A percentile compares a stretch with the other conserved stretches of the same genome.
These are phyloP conservation scores for Ampelocalamus luodianensis DNA, from an alignment of 176 grass and related monocot genomes.

Conservation along the genomic window DNA sequence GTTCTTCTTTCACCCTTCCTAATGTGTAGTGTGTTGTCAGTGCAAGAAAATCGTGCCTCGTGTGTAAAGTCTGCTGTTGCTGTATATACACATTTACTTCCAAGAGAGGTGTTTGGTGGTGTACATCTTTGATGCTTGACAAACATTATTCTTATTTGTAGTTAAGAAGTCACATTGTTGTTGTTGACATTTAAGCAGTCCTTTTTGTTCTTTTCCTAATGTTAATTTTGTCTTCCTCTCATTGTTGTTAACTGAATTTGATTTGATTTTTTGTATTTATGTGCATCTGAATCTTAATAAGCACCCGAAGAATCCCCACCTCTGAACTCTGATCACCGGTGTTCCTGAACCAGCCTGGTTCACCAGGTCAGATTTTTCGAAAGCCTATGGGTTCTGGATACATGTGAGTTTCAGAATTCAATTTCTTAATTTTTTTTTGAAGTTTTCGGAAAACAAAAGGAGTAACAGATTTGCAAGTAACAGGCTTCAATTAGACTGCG, in stretches of 20 bases:
- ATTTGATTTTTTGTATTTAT: neutral
- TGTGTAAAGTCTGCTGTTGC: slow-evolving; percentile 61
- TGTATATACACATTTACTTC: slow-evolving; percentile 65
- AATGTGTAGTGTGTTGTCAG: slow-evolving; percentile 45
- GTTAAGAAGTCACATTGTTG: slow-evolving; percentile 63
- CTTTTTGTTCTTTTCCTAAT: slow-evolving; percentile 34
- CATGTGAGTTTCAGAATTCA: no score
- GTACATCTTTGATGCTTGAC: slow-evolving; percentile 66
- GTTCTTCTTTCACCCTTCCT: slow-evolving; percentile 25
- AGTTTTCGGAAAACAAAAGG: neutral
- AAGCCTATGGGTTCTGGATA: neutral
- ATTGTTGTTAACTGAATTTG: neutral
- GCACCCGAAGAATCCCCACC: neutral
- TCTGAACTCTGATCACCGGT: neutral
- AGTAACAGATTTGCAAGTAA: neutral
- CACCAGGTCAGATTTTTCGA: neutral
- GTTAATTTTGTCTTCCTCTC: neutral
- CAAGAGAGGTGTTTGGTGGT: slow-evolving; percentile 62
- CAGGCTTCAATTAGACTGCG: neutral
- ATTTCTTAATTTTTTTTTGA: neutral
- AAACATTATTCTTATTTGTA: slow-evolving; percentile 66
- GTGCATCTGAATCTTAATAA: neutral
- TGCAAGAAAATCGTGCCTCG: slow-evolving; percentile 51
- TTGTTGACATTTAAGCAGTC: slow-evolving; percentile 50
- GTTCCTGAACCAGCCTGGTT: neutral